Evolutionary conservation across 1,139 yeast genomes (phyloP).

Genomic region (Taphrina communis): DNA sequence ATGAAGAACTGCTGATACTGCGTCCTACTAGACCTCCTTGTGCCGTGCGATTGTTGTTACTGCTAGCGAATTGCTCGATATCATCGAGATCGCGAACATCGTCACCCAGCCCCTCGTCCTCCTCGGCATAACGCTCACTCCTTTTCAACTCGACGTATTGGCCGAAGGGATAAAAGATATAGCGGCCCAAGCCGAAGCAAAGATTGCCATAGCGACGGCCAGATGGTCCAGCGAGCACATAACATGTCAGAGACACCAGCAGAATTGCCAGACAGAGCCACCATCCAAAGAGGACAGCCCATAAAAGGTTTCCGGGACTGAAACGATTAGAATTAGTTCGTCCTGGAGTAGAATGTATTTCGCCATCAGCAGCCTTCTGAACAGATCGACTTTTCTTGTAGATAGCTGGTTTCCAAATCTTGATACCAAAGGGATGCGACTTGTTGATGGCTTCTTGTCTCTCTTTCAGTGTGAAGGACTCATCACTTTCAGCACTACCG

Average conservation of each 20-base stretch:
- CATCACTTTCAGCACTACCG: conserved; percentile 32
- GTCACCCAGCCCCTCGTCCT: conserved; percentile 88
- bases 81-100: conserved; percentile 61
- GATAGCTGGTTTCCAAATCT: conserved; percentile 97
- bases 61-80: conserved; percentile 23
- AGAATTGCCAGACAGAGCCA: conserved; percentile 48
- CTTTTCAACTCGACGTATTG: conserved; percentile 78
- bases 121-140: conserved; percentile 80
- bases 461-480: conserved; percentile 56
- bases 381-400: conserved; percentile 93
- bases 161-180: conserved; percentile 85
- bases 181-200: conserved; percentile 68
- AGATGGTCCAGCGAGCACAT: conserved; percentile 52
- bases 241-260: conserved; percentile 58
- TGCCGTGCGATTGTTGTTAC: neutral
- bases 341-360: conserved; percentile 80
- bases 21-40: conserved; percentile 8
- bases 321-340: conserved; percentile 52
- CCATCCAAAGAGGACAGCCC: conserved; percentile 44
- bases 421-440: conserved; percentile 97
- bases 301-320: conserved; percentile 47
- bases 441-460: conserved; percentile 95
- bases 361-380: conserved; percentile 88
- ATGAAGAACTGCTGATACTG: conserved; percentile 13
- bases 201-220: conserved; percentile 66